These are phyloP conservation scores for Termitomyces sp. DNA, from an alignment of 768 basidiomycete genomes.

Conservation along the genomic window DNA sequence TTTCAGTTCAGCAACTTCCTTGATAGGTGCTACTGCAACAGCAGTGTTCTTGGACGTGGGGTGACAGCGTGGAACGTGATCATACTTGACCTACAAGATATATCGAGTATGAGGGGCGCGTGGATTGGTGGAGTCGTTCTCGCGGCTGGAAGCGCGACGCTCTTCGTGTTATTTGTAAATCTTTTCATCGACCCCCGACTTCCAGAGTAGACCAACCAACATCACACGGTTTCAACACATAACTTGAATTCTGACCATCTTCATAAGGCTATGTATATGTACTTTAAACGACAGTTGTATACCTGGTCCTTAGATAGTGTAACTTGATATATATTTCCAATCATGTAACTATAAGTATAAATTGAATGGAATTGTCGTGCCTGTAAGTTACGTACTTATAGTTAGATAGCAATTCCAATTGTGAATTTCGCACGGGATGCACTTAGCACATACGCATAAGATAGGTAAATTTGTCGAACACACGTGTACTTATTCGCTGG, in stretches of 20 bases:
- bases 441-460: too few relatives aligned
- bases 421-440: too few relatives aligned
- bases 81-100: conserved; percentile 12
- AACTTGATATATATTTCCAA: neutral
- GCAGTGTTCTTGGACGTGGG: conserved; percentile 26
- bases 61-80: conserved; percentile 28
- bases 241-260: neutral
- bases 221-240: neutral
- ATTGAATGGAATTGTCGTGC: neutral
- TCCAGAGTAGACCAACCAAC: neutral
- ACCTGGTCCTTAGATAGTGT: neutral
- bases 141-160: conserved; percentile 16
- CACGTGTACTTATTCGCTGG: too few relatives aligned
- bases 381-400: too few relatives aligned
- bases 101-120: conserved; percentile 21
- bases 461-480: too few relatives aligned
- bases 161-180: conserved; percentile 26
- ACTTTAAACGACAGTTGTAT: too few relatives aligned
- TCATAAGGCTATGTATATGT: neutral
- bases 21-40: conserved; percentile 34
- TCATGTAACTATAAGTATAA: neutral
- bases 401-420: too few relatives aligned
- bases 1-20: conserved; percentile 31
- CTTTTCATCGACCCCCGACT: conserved; percentile 21
- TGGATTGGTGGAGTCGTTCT: conserved; percentile 36